A percentile compares a stretch with the other conserved stretches of the same genome.
Conservation (phyloP, 371 early-diverging fungal species). For the Parasitella parasitica region DNA sequence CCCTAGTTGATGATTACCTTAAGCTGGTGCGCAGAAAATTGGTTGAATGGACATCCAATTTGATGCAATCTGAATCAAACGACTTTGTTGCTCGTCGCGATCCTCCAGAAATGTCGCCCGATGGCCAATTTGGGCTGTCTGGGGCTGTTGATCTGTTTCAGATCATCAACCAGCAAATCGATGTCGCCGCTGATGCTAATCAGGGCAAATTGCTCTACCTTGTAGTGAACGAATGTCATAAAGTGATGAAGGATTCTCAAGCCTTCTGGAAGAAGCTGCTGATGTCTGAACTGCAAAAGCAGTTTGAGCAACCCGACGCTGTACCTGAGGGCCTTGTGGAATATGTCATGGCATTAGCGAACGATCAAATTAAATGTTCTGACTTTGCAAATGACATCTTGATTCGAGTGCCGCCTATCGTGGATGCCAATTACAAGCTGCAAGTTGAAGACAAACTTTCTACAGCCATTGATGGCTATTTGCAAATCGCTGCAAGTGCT, state of each 20-base stretch:
- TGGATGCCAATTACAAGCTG: constrained; percentile 68
- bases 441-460: constrained; percentile 63
- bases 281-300: constrained; percentile 70
- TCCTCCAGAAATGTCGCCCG: constrained; percentile 78
- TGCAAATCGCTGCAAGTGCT: constrained; percentile 74
- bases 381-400: constrained; percentile 86
- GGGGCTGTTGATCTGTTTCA: constrained; percentile 89
- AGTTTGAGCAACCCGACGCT: constrained; percentile 69
- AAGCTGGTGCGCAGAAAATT: constrained; percentile 83
- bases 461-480: constrained; percentile 75
- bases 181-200: constrained; percentile 79
- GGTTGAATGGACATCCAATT: constrained; percentile 87
- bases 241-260: constrained; percentile 79
- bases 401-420: constrained; percentile 62
- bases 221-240: constrained; percentile 84
- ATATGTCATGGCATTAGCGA: constrained; percentile 92
- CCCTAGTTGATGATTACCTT: constrained; percentile 83
- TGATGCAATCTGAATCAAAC: constrained; percentile 80
- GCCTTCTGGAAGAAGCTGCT: constrained; percentile 76
- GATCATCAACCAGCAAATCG: constrained; percentile 96
- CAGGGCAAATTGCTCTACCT: constrained; percentile 85
- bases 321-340: constrained; percentile 83
- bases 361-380: constrained; percentile 86
- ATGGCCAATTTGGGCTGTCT: constrained; percentile 77
- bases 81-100: constrained; percentile 74